Conservation (phyloP, 306 rosid species). For the Canavalia gladiata region DNA sequence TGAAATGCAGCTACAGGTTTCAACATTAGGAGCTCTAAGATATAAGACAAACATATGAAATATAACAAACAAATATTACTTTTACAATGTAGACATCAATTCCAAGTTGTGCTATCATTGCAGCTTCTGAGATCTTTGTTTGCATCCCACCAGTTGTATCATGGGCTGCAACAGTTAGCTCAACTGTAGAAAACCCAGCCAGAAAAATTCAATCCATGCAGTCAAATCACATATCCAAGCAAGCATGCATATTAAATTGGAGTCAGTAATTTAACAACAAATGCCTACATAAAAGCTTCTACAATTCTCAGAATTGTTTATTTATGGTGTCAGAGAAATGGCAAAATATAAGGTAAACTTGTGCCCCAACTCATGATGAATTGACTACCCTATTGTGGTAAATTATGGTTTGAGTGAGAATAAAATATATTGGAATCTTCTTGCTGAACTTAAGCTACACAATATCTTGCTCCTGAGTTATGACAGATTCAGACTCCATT, state of each 20-base stretch:
- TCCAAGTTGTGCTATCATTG: constrained; percentile 89
- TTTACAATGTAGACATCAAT: constrained; percentile 88
- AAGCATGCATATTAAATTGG: too few relatives aligned
- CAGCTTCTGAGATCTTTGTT: constrained; percentile 89
- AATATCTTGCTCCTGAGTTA: neutral
- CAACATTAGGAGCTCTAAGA: constrained; percentile 31
- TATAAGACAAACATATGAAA: constrained; percentile 2
- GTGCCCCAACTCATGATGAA: neutral
- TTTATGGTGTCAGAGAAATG: neutral
- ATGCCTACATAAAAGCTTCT: constrained; percentile 1
- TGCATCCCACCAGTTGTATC: constrained; percentile 93
- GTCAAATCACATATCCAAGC: constrained; percentile 17
- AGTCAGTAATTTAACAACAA: neutral
- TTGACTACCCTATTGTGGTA: neutral
- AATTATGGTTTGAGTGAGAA: neutral
- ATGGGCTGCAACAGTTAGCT: constrained; percentile 77
- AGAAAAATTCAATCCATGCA: constrained; percentile 1
- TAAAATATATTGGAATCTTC: neutral
- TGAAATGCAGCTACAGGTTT: constrained; percentile 53
- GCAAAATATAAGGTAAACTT: neutral
- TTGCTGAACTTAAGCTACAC: constrained; percentile 30
- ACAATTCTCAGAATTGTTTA: constrained; percentile 9
- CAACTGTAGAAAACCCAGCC: constrained; percentile 56
- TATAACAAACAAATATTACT: constrained; percentile 51
- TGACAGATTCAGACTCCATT: constrained; percentile 22